Base-by-base conservation (phyloP, 1,284 basidiomycete genomes). In the Grifola frondosa region DNA sequence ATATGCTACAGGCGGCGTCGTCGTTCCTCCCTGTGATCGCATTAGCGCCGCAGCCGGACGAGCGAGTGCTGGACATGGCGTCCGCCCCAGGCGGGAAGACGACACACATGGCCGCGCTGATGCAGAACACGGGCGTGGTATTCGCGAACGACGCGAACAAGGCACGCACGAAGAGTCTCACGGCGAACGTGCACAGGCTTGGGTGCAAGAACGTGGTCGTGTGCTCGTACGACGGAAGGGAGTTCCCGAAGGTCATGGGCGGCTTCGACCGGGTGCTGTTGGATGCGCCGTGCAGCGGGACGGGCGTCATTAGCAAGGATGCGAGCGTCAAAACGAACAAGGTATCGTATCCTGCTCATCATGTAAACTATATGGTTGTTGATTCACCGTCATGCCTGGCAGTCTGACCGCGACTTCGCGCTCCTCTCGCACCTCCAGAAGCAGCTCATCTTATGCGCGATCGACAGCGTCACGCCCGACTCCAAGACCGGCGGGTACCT, bases 161-260 rank as follows among this genome's bases (percentile, higher is more conserved):
- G 69, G 82, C 82, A 20, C 81, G 97, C 29, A 95, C 94, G 47
- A 99, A 99, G 75, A 92, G 91, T 71, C 75, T 99, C 45, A 94
- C 90, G 6, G 97, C 96, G 40, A 99, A 99, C 60, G 82, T 99
- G 4, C 95, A 98, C 63, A 85, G 97, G 16, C 76, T 99, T 56
- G 97, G 97, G 2, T 99, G 97, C 75, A 97, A 94, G 69, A 99
- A 99, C 64, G 95, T 99, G 36, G 86, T 97, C 8, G 85, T 99
- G 25, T 98, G 94, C 67, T 97, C 93, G 45, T 96, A 99, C 61
- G 97, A 99, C 60, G 97, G 95, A 4, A 77, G 97, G 47, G 90
- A 98, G 67, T 99, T 99, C 71, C 97, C 97, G n/a, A 97, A 96
- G 66, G 95, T 99, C 32, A 94, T 99, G 71, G 97, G 96, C 17